Evolutionary conservation across 768 basidiomycete species (phyloP).

Genomic region (Lactarius sanguifluus): DNA sequence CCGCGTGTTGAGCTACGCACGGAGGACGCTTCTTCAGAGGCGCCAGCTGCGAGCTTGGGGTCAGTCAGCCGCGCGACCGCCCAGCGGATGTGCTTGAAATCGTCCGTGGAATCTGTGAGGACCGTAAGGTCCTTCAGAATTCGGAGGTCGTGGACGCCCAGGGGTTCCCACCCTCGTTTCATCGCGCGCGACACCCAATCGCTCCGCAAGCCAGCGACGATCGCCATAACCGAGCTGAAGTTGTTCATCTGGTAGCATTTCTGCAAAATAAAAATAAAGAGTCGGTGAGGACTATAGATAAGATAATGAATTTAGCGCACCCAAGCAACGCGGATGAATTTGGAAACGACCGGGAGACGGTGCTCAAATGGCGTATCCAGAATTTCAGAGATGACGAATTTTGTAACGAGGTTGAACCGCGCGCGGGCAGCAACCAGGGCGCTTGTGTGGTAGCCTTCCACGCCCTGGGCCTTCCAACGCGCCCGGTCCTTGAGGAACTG

Average conservation of each 20-base stretch:
- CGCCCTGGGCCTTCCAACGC: slow-evolving; percentile 61
- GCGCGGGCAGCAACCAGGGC: slow-evolving; percentile 73
- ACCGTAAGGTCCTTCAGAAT: slow-evolving; percentile 70
- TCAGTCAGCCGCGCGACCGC: slow-evolving; percentile 64
- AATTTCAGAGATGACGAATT: slow-evolving; percentile 80
- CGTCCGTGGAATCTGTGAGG: slow-evolving; percentile 60
- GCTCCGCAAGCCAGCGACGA: slow-evolving; percentile 72
- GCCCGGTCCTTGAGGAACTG: slow-evolving; percentile 76
- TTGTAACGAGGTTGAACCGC: slow-evolving; percentile 81
- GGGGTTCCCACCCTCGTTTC: slow-evolving; percentile 58
- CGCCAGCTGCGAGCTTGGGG: slow-evolving; percentile 56
- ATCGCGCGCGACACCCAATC: slow-evolving; percentile 69
- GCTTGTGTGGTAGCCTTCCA: slow-evolving; percentile 59
- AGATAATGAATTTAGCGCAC: slow-evolving; percentile 44
- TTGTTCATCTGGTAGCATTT: slow-evolving; percentile 78
- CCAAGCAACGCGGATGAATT: slow-evolving; percentile 85
- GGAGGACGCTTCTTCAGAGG: slow-evolving; percentile 50
- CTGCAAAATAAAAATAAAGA: slow-evolving; percentile 39
- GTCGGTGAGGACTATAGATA: too few relatives aligned
- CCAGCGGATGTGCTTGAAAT: slow-evolving; percentile 74
- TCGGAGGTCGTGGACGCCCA: slow-evolving; percentile 69
- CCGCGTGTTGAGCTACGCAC: slow-evolving; percentile 37
- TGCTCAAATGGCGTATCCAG: slow-evolving; percentile 68
- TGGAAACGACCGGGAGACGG: slow-evolving; percentile 62
- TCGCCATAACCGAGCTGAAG: slow-evolving; percentile 75